Evolutionary conservation across 257 asterid genomes (phyloP).

Genomic region (Fraxinus anomala): DNA sequence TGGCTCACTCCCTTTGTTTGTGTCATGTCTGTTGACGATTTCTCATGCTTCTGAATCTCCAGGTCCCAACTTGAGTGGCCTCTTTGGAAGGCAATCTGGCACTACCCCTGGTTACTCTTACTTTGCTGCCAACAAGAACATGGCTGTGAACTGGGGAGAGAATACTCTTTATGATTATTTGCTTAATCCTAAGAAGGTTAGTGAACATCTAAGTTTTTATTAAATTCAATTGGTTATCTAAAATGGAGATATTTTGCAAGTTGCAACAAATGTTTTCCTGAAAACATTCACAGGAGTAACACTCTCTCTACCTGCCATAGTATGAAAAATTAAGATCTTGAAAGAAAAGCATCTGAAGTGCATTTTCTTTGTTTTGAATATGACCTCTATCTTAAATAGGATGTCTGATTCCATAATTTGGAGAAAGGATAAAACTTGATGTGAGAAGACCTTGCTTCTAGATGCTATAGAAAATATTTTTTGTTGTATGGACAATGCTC

Average conservation of each 20-base stretch:
- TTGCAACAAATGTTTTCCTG: background rate
- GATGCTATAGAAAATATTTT: no score
- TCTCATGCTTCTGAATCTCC: background rate
- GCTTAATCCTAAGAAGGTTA: conserved; percentile 91
- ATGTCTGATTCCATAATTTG: no score
- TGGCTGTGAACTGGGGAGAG: conserved; percentile 89
- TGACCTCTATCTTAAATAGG: no score
- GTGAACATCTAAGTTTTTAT: background rate
- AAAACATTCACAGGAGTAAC: background rate
- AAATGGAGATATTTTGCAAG: background rate
- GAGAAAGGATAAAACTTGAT: no score
- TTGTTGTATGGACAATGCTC: no score
- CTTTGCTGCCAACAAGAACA: conserved; percentile 84
- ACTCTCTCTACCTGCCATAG: background rate
- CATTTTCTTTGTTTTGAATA: no score
- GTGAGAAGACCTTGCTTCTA: no score
- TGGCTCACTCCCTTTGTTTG: background rate
- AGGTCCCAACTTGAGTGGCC: conserved; percentile 96
- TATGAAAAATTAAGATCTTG: background rate
- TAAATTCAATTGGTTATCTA: background rate
- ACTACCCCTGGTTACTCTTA: conserved; percentile 91
- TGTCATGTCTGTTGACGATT: conserved; percentile 2
- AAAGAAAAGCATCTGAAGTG: no score
- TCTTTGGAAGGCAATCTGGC: conserved; percentile 88
- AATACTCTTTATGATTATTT: conserved; percentile 79